Conservation (phyloP, 176 grass and related monocot species). For the Areca catechu region DNA sequence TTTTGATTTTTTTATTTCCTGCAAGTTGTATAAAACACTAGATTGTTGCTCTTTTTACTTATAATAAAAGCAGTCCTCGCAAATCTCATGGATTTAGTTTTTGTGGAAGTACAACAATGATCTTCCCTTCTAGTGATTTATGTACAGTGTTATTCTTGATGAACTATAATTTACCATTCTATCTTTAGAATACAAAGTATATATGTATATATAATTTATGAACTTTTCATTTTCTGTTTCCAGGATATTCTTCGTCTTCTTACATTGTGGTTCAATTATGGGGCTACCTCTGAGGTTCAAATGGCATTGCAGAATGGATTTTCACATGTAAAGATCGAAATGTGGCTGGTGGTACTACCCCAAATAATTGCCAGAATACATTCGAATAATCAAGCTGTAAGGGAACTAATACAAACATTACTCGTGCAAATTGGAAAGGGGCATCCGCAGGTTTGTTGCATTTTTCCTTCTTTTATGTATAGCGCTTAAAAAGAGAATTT, state of each 20-base stretch:
- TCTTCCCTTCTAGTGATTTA: too few species aligned
- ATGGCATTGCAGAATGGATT: conserved; percentile 81
- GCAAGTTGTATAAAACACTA: neutral
- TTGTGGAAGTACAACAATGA: too few species aligned
- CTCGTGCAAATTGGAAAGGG: conserved; percentile 83
- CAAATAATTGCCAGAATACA: conserved; percentile 99
- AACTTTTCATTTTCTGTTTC: conserved; percentile 27
- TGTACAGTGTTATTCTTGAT: too few species aligned
- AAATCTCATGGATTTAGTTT: too few species aligned
- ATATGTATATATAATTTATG: too few species aligned
- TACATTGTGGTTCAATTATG: conserved; percentile 97
- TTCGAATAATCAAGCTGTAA: conserved; percentile 82
- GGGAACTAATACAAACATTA: conserved; percentile 92
- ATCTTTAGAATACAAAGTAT: neutral
- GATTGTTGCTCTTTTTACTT: too few species aligned
- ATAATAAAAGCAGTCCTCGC: too few species aligned
- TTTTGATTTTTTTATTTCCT: neutral
- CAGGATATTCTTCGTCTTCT: conserved; percentile 97
- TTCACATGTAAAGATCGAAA: conserved; percentile 93
- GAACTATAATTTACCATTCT: too few species aligned
- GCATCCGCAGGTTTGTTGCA: conserved; percentile 71
- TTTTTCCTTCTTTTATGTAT: conserved; percentile 4
- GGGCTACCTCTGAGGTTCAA: conserved; percentile 77
- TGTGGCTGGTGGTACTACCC: conserved; percentile 96
- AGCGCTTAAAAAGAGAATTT: too few species aligned